A percentile compares a stretch with the other conserved stretches of the same genome.
phyloP scores from a whole-genome alignment of 805 yeast species.

The Saturnispora kantuleensis region DNA sequence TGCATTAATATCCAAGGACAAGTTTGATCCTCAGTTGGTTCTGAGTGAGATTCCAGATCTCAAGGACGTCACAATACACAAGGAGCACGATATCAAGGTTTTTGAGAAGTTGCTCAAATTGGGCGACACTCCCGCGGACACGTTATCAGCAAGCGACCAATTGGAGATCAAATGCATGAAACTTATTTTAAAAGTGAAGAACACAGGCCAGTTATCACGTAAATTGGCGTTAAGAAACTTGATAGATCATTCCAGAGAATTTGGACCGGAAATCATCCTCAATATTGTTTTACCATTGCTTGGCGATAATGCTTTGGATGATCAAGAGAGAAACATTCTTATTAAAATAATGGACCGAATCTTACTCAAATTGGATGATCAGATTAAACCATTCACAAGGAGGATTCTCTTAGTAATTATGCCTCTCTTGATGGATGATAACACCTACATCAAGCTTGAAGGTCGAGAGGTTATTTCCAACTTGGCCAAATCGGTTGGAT shows the following conservation, averaged over 20 bases:
- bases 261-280: constrained; percentile 65
- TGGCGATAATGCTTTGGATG: constrained; percentile 62
- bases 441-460: constrained; percentile 60
- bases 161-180: constrained; percentile 53
- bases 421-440: constrained; percentile 75
- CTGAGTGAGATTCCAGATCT: constrained; percentile 51
- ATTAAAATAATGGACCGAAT: constrained; percentile 69
- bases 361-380: constrained; percentile 52
- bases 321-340: constrained; percentile 73
- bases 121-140: constrained; percentile 24
- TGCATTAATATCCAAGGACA: constrained; percentile 19
- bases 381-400: constrained; percentile 63
- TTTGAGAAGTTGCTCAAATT: constrained; percentile 47
- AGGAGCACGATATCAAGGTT: constrained; percentile 59
- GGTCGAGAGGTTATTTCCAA: constrained; percentile 72
- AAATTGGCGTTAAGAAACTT: constrained; percentile 60
- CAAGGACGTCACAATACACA: constrained; percentile 57
- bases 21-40: constrained; percentile 30
- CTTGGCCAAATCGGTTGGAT: constrained; percentile 72
- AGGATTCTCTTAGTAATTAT: constrained; percentile 63
- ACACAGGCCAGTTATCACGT: constrained; percentile 62
- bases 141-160: constrained; percentile 40
- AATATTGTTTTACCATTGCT: constrained; percentile 67
- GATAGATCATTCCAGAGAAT: constrained; percentile 48
- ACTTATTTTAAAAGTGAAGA: constrained; percentile 60